Base-by-base conservation (phyloP, 768 basidiomycete species). In the Leccinum fibrillosum region DNA sequence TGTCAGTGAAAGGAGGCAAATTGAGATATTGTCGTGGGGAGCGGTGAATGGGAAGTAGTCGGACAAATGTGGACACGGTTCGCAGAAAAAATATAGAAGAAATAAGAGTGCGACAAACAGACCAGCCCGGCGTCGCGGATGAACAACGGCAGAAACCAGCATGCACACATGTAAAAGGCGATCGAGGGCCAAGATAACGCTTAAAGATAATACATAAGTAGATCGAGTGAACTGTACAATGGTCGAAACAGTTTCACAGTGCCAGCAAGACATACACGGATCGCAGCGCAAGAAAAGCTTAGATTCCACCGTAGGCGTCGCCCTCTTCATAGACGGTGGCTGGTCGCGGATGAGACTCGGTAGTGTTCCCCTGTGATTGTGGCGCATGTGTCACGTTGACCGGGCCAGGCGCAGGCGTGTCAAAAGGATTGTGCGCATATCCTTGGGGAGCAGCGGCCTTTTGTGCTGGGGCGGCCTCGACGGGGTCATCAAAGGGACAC, bases 231-330 rank as follows among this genome's bases (percentile, higher is more conserved):
- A 60, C 23, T 54, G 60, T 65, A 72, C 69, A 71, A 28, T 49
- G 58, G 49, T 51, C 37, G 26, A 49, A 57, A 52, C 30, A 57
- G 52, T 42, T 34, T 59, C 53, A 61, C 39, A 25, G 60, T 47
- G 62, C 59, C 62, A 45, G 30, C 48, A 52, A 55, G 52, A 52
- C 50, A 60, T 52, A 56, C 12, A 62, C 44, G 54, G 37, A 28
- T 56, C 19, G 7, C 15, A 49, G 48, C 12, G 15, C 35, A 47
- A 12, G 28, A 32, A 19, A 12, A 26, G 53, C 48, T 79, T 73
- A 89, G 68, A 89, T 81, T 30, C 86, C 88, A 25, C 80, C 85
- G 62, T 90, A 90, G 49, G 84, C 86, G 61, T 90, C 88, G 28
- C 83, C 83, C 34, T 81, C 80, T 62, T 85, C 79, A 62, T 88